A percentile compares a stretch with the other conserved stretches of the same genome.
phyloP scores from a whole-genome alignment of 345 rosid genomes.

The Erodium maritimum region DNA sequence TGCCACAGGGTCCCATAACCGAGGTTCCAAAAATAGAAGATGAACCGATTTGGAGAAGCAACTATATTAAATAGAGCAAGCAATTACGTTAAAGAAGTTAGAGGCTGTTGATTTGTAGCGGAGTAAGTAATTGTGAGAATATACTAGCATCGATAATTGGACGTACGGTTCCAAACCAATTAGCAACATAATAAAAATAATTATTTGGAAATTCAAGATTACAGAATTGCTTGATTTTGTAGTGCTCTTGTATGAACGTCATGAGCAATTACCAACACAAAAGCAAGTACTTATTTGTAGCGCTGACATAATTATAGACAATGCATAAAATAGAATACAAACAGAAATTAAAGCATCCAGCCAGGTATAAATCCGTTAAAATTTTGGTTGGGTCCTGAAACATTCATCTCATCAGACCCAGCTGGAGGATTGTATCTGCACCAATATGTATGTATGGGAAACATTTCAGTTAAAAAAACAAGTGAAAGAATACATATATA shows the following conservation, averaged over 20 bases:
- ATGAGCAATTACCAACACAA: neutral
- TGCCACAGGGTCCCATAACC: no score
- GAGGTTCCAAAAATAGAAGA: no score
- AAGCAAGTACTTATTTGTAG: neutral
- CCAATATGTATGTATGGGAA: neutral
- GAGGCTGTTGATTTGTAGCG: no score
- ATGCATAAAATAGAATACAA: neutral
- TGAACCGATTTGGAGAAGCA: no score
- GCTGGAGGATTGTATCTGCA: conserved; percentile 27
- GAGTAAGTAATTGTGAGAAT: no score
- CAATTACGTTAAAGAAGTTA: no score
- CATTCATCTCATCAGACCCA: conserved; percentile 15
- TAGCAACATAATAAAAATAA: no score
- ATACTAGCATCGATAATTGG: no score
- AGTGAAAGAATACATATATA: no score
- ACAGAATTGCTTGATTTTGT: neutral
- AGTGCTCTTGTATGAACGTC: neutral
- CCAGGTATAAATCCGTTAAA: conserved; percentile 33
- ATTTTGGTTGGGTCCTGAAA: conserved; percentile 13
- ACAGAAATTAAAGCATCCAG: conserved; percentile 28
- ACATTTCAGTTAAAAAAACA: neutral
- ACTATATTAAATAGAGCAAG: no score
- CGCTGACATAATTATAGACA: neutral
- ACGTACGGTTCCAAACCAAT: no score
- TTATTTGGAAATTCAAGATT: no score